phyloP scores from a whole-genome alignment of 805 yeast genomes.

The Peterozyma toletana region DNA sequence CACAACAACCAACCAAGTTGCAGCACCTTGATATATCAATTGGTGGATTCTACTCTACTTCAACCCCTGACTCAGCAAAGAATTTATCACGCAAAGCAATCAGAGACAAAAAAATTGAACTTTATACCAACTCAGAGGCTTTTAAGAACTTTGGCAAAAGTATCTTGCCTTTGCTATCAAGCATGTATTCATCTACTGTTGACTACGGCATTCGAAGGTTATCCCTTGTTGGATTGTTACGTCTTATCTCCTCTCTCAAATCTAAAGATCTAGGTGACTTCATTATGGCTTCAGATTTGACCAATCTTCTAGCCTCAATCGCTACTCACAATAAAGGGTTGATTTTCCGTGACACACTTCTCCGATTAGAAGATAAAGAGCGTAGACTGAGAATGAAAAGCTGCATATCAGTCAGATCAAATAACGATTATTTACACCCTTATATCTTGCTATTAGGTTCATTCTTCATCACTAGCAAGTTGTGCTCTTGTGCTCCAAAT shows the following conservation, averaged over 20 bases:
- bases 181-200: constrained; percentile 66
- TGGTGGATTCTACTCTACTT: constrained; percentile 22
- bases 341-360: constrained; percentile 11
- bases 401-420: constrained; percentile 6
- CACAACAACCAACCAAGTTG: not conserved
- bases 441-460: constrained; percentile 43
- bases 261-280: constrained; percentile 20
- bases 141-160: constrained; percentile 31
- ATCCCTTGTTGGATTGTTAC: constrained; percentile 43
- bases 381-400: constrained; percentile 5
- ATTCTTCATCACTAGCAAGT: constrained; percentile 34
- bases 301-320: constrained; percentile 50
- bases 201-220: constrained; percentile 57
- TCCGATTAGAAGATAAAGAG: not conserved
- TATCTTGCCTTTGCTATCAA: constrained; percentile 46
- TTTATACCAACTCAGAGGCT: constrained; percentile 20
- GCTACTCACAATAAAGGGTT: constrained; percentile 44
- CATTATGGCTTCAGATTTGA: constrained; percentile 29
- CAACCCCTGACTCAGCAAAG: constrained; percentile 6
- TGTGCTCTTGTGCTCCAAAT: constrained; percentile 37
- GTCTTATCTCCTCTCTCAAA: constrained; percentile 38
- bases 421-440: constrained; percentile 17
- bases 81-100: constrained; percentile 13
- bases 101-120: constrained; percentile 24
- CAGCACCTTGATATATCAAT: constrained; percentile 11